A percentile compares a stretch with the other conserved stretches of the same genome.
phyloP scores from a whole-genome alignment of 768 basidiomycete species.

The Aureoboletus auriporus region DNA sequence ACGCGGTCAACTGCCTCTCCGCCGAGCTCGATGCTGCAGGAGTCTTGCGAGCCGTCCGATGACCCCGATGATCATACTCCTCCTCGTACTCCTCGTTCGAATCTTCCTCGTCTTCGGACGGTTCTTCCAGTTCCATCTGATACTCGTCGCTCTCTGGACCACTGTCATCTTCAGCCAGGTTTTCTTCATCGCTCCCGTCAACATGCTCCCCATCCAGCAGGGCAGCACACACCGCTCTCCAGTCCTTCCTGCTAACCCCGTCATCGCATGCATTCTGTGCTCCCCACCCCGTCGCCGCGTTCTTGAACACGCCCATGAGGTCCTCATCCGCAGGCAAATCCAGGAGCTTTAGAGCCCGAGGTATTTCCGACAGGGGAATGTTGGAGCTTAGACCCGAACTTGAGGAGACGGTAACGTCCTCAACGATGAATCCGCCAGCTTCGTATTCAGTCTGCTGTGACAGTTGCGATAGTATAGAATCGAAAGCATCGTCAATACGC shows the following conservation, averaged over 20 bases:
- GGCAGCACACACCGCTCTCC: constrained; percentile 77
- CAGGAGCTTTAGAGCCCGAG: constrained; percentile 57
- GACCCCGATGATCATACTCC: too few species aligned
- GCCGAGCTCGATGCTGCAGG: not conserved
- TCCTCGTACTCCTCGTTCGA: constrained; percentile 31
- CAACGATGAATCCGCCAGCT: constrained; percentile 30
- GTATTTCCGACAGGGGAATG: constrained; percentile 55
- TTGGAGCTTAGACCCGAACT: constrained; percentile 10
- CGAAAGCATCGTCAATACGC: constrained; percentile 53
- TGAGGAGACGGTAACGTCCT: constrained; percentile 15
- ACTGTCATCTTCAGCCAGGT: constrained; percentile 18
- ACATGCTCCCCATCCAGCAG: constrained; percentile 47
- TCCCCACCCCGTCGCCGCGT: constrained; percentile 73
- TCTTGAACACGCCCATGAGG: constrained; percentile 65
- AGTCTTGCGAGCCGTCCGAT: not conserved
- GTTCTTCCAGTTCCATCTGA: constrained; percentile 22
- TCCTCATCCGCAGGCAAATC: constrained; percentile 72
- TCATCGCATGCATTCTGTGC: constrained; percentile 29
- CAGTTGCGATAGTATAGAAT: constrained; percentile 21
- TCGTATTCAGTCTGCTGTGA: constrained; percentile 9
- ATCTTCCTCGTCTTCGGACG: constrained; percentile 22
- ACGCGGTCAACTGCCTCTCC: constrained; percentile 38
- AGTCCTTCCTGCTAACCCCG: constrained; percentile 62
- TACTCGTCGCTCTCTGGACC: constrained; percentile 31
- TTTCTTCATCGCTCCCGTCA: constrained; percentile 22